A percentile compares a stretch with the other conserved stretches of the same genome.
Conservation (phyloP, 2,329 filamentous ascomycete species). For the Lachnellula cervina region DNA sequence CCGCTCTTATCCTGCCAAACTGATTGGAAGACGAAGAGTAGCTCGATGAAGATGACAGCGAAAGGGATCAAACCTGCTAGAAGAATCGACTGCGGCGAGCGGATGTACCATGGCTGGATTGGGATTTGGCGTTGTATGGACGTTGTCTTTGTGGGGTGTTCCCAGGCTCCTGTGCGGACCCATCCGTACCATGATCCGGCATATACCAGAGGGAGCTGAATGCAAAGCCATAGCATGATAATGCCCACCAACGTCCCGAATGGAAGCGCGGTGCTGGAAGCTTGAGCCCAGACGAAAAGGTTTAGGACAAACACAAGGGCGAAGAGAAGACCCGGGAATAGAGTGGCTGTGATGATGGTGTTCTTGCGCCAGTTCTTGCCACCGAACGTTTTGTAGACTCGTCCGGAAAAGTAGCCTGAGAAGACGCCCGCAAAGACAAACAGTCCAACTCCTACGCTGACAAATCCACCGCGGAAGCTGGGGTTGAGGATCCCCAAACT, state of each 20-base stretch:
- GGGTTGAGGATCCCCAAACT: constrained; percentile 77
- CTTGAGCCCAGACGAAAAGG: constrained; percentile 85
- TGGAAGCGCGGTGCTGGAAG: constrained; percentile 80
- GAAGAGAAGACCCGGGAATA: constrained; percentile 78
- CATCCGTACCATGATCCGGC: constrained; percentile 75
- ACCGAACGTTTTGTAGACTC: constrained; percentile 79
- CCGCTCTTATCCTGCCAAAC: constrained; percentile 87
- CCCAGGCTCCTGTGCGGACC: constrained; percentile 61
- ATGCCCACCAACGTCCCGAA: constrained; percentile 74
- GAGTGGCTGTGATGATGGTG: constrained; percentile 67
- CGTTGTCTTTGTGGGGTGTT: constrained; percentile 76
- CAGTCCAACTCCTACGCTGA: constrained; percentile 76
- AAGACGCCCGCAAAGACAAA: constrained; percentile 81
- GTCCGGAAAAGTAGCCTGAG: constrained; percentile 81
- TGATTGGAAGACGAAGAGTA: constrained; percentile 81
- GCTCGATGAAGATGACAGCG: constrained; percentile 81
- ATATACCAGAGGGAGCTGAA: constrained; percentile 82
- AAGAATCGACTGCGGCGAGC: constrained; percentile 57
- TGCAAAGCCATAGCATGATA: constrained; percentile 73
- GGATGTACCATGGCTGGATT: constrained; percentile 68
- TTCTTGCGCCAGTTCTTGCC: constrained; percentile 72
- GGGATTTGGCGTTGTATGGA: constrained; percentile 70
- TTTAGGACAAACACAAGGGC: constrained; percentile 73
- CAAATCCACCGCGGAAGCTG: constrained; percentile 83
- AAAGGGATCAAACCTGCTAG: constrained; percentile 77